These are phyloP conservation scores for Vanrija sp. DNA, from an alignment of 1,284 basidiomycete genomes.

Conservation along the genomic window DNA sequence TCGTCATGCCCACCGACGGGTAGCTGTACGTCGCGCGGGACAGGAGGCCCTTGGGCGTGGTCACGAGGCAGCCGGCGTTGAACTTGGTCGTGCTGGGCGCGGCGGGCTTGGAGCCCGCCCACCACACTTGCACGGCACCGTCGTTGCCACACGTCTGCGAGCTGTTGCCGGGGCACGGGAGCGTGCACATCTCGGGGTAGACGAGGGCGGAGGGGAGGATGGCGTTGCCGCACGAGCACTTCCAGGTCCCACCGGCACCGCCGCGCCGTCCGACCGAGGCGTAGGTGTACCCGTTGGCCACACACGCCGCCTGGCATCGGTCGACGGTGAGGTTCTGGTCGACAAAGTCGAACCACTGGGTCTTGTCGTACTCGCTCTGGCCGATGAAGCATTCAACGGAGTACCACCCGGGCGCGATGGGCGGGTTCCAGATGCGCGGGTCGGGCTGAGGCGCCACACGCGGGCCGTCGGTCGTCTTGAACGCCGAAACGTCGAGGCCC, in stretches of 20 bases:
- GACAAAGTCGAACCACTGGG: not conserved
- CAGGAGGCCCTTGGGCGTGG: slow-evolving; percentile 21
- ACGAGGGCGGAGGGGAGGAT: slow-evolving; percentile 13
- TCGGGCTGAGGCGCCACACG: slow-evolving; percentile 8
- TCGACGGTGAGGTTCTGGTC: slow-evolving; percentile 7
- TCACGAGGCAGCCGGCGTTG: slow-evolving; percentile 24
- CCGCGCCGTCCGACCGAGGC: slow-evolving; percentile 1
- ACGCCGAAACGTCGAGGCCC: slow-evolving; percentile 17
- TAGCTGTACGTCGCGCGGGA: slow-evolving; percentile 9
- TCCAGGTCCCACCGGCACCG: slow-evolving; percentile 1
- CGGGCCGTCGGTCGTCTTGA: slow-evolving; percentile 24
- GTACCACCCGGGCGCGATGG: slow-evolving; percentile 28
- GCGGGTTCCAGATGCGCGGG: slow-evolving; percentile 5
- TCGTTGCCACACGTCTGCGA: slow-evolving; percentile 27
- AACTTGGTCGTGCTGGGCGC: not conserved
- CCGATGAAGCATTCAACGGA: slow-evolving; percentile 20
- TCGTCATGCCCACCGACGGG: slow-evolving; percentile 20
- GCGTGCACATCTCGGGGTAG: slow-evolving; percentile 22
- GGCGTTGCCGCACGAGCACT: slow-evolving; percentile 24
- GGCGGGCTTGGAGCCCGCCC: not conserved
- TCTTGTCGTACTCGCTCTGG: not conserved
- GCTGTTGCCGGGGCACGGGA: slow-evolving; percentile 31
- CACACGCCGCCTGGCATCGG: slow-evolving; percentile 10
- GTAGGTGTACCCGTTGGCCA: slow-evolving; percentile 14
- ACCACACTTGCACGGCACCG: not conserved